Evolutionary conservation across 768 basidiomycete genomes (phyloP).

Genomic region (Grammothele lineata): DNA sequence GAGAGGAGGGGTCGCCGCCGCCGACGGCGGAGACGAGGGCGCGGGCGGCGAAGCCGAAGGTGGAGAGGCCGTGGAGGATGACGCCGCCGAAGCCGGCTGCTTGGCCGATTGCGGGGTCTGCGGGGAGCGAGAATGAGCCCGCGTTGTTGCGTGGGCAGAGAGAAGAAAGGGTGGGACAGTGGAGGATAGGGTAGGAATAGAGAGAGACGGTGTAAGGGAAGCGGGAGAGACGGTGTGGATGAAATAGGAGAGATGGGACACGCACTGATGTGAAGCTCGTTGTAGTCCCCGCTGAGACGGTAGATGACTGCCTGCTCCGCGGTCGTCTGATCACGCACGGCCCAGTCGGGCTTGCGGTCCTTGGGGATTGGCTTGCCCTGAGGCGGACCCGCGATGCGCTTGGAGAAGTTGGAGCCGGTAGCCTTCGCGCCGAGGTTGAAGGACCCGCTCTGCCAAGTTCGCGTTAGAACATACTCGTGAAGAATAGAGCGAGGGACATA

Average conservation of each 20-base stretch:
- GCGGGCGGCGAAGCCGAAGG: conserved; percentile 79
- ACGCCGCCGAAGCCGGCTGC: conserved; percentile 76
- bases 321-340: conserved; percentile 35
- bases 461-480: too few species aligned
- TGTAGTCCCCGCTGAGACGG: conserved; percentile 50
- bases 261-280: conserved; percentile 46
- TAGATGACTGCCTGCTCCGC: conserved; percentile 43
- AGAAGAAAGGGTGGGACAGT: conserved; percentile 44
- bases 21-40: conserved; percentile 64
- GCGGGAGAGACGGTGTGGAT: background rate
- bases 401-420: conserved; percentile 35
- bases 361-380: conserved; percentile 33
- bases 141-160: too few species aligned
- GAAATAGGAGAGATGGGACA: background rate
- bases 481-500: conserved; percentile 7
- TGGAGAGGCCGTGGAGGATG: conserved; percentile 81
- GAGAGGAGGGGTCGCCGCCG: conserved; percentile 51
- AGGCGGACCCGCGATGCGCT: conserved; percentile 34
- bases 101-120: conserved; percentile 73
- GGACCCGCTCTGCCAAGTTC: conserved; percentile 29
- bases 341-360: conserved; percentile 36
- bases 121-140: background rate
- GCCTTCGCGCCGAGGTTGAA: conserved; percentile 43
- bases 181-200: conserved; percentile 22
- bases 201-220: background rate